Conservation (phyloP, 345 rosid genomes). For the Anastatica hierochuntica region DNA sequence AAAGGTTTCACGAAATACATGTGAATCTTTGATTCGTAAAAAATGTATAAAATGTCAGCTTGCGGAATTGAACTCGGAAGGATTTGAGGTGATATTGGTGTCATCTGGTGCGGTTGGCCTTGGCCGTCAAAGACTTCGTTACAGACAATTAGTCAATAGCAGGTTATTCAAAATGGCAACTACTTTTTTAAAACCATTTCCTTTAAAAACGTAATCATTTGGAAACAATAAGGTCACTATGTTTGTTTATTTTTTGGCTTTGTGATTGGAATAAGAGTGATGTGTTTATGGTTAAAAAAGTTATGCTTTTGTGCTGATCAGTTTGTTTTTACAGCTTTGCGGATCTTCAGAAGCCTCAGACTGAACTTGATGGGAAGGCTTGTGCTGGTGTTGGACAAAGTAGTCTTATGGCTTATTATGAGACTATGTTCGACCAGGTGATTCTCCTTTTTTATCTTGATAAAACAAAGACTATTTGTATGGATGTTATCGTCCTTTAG, state of each 20-base stretch:
- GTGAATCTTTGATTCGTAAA: slow-evolving; percentile 17
- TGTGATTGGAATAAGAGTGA: neutral
- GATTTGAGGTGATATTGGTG: neutral
- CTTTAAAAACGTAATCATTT: neutral
- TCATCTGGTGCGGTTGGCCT: neutral
- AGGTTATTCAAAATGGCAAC: slow-evolving; percentile 38
- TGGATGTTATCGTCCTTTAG: neutral
- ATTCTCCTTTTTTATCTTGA: neutral
- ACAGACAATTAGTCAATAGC: slow-evolving; percentile 32
- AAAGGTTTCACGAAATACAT: slow-evolving; percentile 9
- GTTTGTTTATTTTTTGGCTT: neutral
- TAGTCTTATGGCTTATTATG: slow-evolving; percentile 92
- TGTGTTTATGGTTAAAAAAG: neutral
- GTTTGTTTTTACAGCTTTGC: slow-evolving; percentile 51
- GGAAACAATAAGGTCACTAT: too few relatives aligned
- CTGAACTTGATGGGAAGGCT: slow-evolving; percentile 90
- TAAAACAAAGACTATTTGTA: too few relatives aligned
- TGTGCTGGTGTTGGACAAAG: slow-evolving; percentile 99
- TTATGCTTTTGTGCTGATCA: neutral
- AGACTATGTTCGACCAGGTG: slow-evolving; percentile 79
- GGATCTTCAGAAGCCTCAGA: slow-evolving; percentile 93
- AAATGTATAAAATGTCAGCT: slow-evolving; percentile 18
- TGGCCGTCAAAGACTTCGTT: neutral
- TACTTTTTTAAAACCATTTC: neutral
- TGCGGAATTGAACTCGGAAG: neutral